Percentiles rank a stretch among this genome's conserved stretches.
These are phyloP conservation scores for Heliocybe sulcata DNA, from an alignment of 1,284 basidiomycete species.

Conservation along the genomic window DNA sequence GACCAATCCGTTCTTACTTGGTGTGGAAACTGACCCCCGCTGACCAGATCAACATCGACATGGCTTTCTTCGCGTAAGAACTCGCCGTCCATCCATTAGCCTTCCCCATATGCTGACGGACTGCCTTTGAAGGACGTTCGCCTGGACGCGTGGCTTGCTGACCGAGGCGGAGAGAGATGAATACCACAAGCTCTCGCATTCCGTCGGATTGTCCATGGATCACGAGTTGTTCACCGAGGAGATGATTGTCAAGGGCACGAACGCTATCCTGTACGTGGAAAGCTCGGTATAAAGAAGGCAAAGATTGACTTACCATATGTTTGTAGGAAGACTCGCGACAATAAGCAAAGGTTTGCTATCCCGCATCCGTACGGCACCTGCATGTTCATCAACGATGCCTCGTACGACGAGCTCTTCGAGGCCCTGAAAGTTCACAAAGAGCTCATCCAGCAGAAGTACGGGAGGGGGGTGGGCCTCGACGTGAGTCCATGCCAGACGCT, in stretches of 20 bases:
- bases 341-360: slow-evolving; percentile 15
- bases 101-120: too few relatives aligned
- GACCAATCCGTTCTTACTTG: background rate
- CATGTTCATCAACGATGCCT: slow-evolving; percentile 13
- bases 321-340: slow-evolving; percentile 14
- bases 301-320: background rate
- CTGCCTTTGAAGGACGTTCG: slow-evolving; percentile 10
- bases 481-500: slow-evolving; percentile 4
- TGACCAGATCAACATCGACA: slow-evolving; percentile 14
- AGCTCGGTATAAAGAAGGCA: background rate
- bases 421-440: slow-evolving; percentile 12
- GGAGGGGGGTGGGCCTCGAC: slow-evolving; percentile 11
- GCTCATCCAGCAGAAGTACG: slow-evolving; percentile 14
- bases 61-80: slow-evolving; percentile 11
- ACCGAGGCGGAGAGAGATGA: slow-evolving; percentile 12
- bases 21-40: background rate
- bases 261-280: slow-evolving; percentile 11
- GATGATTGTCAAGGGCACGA: slow-evolving; percentile 11
- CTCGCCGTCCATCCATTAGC: too few relatives aligned
- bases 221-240: slow-evolving; percentile 14
- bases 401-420: slow-evolving; percentile 11
- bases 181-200: slow-evolving; percentile 11
- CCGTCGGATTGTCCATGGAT: slow-evolving; percentile 14
- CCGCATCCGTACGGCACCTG: slow-evolving; percentile 12
- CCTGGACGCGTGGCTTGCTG: slow-evolving; percentile 10